Evolutionary conservation across 768 basidiomycete species (phyloP).

Genomic region (Pulveroboletus ravenelii): DNA sequence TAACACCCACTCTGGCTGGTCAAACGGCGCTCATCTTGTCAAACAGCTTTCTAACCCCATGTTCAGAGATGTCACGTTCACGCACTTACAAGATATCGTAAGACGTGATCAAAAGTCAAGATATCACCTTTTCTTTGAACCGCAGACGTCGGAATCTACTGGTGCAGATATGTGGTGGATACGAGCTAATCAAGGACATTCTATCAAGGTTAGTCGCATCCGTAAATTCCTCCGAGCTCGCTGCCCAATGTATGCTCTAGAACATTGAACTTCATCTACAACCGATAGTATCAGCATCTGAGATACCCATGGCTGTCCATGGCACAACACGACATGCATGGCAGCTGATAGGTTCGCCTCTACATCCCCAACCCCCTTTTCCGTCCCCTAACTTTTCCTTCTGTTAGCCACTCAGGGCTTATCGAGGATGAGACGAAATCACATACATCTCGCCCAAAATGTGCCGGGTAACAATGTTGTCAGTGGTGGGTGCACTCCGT

Average conservation of each 20-base stretch:
- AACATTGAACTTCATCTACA: slow-evolving; percentile 63
- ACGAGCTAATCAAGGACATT: slow-evolving; percentile 87
- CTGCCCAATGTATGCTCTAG: slow-evolving; percentile 33
- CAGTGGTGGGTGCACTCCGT: slow-evolving; percentile 55
- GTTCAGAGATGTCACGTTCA: slow-evolving; percentile 55
- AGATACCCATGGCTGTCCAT: slow-evolving; percentile 81
- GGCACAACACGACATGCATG: slow-evolving; percentile 71
- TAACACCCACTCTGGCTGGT: neutral
- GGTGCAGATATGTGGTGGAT: slow-evolving; percentile 68
- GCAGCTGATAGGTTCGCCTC: slow-evolving; percentile 57
- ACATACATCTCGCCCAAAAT: slow-evolving; percentile 89
- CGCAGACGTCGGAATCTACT: slow-evolving; percentile 29
- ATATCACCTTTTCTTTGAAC: slow-evolving; percentile 55
- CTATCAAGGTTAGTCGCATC: slow-evolving; percentile 54
- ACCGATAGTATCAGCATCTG: slow-evolving; percentile 49
- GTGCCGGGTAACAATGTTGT: slow-evolving; percentile 60
- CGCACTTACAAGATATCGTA: slow-evolving; percentile 58
- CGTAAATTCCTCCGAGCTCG: neutral
- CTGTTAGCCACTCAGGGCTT: slow-evolving; percentile 61
- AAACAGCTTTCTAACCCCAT: slow-evolving; percentile 66
- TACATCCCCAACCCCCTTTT: neutral
- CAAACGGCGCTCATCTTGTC: slow-evolving; percentile 4
- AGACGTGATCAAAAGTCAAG: slow-evolving; percentile 61
- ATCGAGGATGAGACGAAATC: slow-evolving; percentile 83
- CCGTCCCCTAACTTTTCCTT: neutral